phyloP scores from a whole-genome alignment of 1,284 basidiomycete genomes.

The Abortiporus biennis region DNA sequence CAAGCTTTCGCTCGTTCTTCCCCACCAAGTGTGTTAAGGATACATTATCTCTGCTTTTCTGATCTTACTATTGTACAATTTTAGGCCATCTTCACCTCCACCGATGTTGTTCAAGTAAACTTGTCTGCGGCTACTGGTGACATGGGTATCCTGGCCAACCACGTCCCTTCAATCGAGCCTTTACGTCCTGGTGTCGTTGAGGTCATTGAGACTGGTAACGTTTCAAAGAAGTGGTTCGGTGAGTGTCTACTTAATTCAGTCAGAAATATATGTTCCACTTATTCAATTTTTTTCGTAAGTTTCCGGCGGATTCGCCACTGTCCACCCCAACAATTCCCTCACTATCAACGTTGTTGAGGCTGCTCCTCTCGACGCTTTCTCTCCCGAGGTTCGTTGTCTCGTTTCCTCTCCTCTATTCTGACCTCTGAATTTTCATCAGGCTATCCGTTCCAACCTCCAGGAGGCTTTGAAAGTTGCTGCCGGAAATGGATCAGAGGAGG shows the following conservation, averaged over 20 bases:
- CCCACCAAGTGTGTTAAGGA: constrained; percentile 75
- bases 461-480: constrained; percentile 84
- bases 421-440: constrained; percentile 40
- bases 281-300: constrained; percentile 41
- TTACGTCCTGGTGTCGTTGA: constrained; percentile 91
- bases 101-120: constrained; percentile 92
- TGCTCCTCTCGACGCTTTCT: constrained; percentile 89
- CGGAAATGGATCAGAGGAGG: constrained; percentile 85
- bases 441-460: constrained; percentile 82
- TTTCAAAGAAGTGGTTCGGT: constrained; percentile 95
- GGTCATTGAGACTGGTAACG: constrained; percentile 76
- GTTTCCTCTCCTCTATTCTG: not conserved
- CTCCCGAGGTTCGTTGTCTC: constrained; percentile 65
- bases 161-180: constrained; percentile 91
- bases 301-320: constrained; percentile 95
- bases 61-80: constrained; percentile 12
- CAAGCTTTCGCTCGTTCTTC: constrained; percentile 84
- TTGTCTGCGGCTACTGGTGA: constrained; percentile 91
- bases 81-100: constrained; percentile 81
- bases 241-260: constrained; percentile 30
- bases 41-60: constrained; percentile 10
- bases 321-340: constrained; percentile 95
- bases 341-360: constrained; percentile 98
- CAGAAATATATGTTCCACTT: too few relatives aligned
- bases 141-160: constrained; percentile 97